These are phyloP conservation scores for Blastocystis sp. DNA, from an alignment of 352 stramenopile species.

Conservation along the genomic window DNA sequence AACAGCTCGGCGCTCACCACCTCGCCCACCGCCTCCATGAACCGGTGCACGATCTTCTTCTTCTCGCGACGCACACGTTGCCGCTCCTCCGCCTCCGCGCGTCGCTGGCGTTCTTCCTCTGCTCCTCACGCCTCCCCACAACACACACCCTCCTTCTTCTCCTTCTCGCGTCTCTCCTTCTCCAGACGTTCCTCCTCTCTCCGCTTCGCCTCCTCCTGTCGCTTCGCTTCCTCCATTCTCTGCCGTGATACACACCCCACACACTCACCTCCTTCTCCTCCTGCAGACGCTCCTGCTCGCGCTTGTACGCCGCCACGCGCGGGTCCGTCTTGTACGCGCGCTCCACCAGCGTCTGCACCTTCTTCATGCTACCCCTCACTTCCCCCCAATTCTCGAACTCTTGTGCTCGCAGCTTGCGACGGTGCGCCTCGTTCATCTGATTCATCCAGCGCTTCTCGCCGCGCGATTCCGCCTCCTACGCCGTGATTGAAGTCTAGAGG, in stretches of 20 bases:
- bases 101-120: conserved; percentile 56
- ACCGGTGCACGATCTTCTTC: conserved; percentile 54
- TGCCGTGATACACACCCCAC: conserved; percentile 73
- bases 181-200: conserved; percentile 71
- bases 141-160: background rate
- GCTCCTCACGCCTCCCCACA: background rate
- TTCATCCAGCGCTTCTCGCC: conserved; percentile 82
- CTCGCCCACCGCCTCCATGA: background rate
- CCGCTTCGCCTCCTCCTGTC: conserved; percentile 73
- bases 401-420: conserved; percentile 80
- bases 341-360: conserved; percentile 80
- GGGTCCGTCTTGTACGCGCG: conserved; percentile 78
- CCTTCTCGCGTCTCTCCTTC: conserved; percentile 38
- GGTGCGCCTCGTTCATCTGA: conserved; percentile 79
- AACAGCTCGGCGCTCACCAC: background rate
- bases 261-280: conserved; percentile 68
- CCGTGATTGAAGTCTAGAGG: conserved; percentile 75
- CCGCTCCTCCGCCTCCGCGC: conserved; percentile 33
- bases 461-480: conserved; percentile 76
- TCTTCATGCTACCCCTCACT: conserved; percentile 69
- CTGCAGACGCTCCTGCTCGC: conserved; percentile 70
- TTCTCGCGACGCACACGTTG: conserved; percentile 40
- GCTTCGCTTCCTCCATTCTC: conserved; percentile 77
- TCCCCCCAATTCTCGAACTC: conserved; percentile 73
- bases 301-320: conserved; percentile 73